Conservation (phyloP, 768 basidiomycete genomes). For the Rhizopogon sp. region DNA sequence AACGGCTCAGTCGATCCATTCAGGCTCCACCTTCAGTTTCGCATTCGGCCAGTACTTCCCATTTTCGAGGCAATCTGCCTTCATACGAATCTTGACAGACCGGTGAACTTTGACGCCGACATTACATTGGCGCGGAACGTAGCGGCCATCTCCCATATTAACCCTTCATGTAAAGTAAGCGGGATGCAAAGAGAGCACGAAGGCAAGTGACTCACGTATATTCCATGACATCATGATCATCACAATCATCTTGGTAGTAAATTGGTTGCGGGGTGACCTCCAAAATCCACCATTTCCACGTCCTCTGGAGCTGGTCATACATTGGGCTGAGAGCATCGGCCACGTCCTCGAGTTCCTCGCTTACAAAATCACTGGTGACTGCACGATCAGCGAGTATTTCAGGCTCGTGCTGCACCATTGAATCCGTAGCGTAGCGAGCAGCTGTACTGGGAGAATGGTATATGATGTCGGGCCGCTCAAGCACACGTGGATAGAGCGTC, state of each 20-base stretch:
- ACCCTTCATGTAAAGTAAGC: constrained; percentile 8
- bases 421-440: constrained; percentile 6
- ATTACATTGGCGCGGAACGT: constrained; percentile 33
- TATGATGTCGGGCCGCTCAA: constrained; percentile 35
- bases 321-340: constrained; percentile 46
- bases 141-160: constrained; percentile 38
- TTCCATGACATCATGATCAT: constrained; percentile 9
- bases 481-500: constrained; percentile 40
- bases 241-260: constrained; percentile 22
- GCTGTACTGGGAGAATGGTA: constrained; percentile 18
- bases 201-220: constrained; percentile 13
- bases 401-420: constrained; percentile 12
- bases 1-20: constrained; percentile 34
- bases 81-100: constrained; percentile 46
- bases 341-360: constrained; percentile 62
- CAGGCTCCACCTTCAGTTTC: constrained; percentile 29
- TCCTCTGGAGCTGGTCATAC: constrained; percentile 53
- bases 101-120: constrained; percentile 40
- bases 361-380: constrained; percentile 21
- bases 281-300: constrained; percentile 59
- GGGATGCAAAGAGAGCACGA: not conserved
- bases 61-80: constrained; percentile 32
- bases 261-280: constrained; percentile 43
- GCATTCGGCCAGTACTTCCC: constrained; percentile 38
- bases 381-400: constrained; percentile 8